Conservation (phyloP, 441 rosid genomes). For the Codiaeum variegatum region DNA sequence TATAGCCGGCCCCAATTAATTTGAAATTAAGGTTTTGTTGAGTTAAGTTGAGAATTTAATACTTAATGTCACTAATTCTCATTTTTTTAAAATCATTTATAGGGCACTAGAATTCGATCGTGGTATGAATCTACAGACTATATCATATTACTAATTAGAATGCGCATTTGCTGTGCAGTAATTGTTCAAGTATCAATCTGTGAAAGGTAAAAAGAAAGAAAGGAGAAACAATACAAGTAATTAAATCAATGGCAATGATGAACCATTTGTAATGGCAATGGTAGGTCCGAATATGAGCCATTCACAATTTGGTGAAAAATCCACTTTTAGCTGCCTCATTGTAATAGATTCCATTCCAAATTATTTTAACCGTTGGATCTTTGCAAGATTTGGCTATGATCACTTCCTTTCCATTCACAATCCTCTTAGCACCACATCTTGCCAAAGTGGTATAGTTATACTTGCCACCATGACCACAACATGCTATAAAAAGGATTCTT, state of each 20-base stretch:
- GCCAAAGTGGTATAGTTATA: constrained; percentile 46
- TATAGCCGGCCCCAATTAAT: too few relatives aligned
- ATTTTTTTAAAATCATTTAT: too few relatives aligned
- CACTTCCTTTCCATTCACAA: constrained; percentile 40
- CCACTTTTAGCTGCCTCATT: constrained; percentile 65
- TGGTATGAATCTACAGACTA: too few relatives aligned
- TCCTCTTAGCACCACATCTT: constrained; percentile 49
- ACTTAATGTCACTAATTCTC: too few relatives aligned
- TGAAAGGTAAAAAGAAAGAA: background rate
- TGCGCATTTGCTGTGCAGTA: too few relatives aligned
- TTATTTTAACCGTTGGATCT: constrained; percentile 41
- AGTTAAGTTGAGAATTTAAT: too few relatives aligned
- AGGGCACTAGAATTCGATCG: too few relatives aligned
- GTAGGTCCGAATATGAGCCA: constrained; percentile 43
- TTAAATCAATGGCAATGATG: constrained; percentile 16
- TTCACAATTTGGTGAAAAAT: constrained; percentile 38
- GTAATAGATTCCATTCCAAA: constrained; percentile 76
- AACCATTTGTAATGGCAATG: constrained; percentile 30
- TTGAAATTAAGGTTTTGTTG: too few relatives aligned
- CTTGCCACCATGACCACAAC: constrained; percentile 83
- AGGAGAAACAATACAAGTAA: background rate
- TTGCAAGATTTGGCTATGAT: constrained; percentile 47
- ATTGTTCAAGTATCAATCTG: too few relatives aligned
- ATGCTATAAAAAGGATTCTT: constrained; percentile 47
- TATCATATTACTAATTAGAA: too few relatives aligned